Evolutionary conservation across 148 eudicot species (phyloP), one percentile per base, ranked within the genome.

Genomic region (Drosera capensis): DNA sequence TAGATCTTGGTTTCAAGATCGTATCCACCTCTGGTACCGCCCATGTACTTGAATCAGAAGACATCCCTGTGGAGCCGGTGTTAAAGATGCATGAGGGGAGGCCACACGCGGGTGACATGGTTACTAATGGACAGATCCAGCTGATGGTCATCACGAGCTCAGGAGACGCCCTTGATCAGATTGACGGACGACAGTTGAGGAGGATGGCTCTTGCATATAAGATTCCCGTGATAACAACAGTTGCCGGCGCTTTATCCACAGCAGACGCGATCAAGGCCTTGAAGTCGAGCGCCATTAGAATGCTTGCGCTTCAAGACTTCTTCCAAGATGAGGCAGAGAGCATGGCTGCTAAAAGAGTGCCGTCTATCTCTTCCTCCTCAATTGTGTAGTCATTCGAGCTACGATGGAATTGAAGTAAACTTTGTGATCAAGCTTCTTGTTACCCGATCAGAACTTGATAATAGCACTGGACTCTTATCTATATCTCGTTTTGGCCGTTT

Each of bases 71-170:
- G 18, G 86, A 92, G 60, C 59, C 79, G 55, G 99, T 92, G 7
- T 51, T 92, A 49, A 92, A 92, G 73, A 57, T 92, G 90, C 99
- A 92, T 46, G 99, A 92, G 62, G 99, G 99, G 25, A 64, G 95
- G 40, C 99, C 99, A 16, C 88, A 92, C 48, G 94, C 99, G 4
- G 95, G 74, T 39, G 99, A 92, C 56, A 71, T 85, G 88, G 60
- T 92, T 51, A 74, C 99, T 14, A 85, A 90, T 46, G 80, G 85
- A 55, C 68, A 78, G 55, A 81, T 92, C 58, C 81, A 81, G 42
- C 46, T 92, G 76, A 92, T 92, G 94, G 94, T 92, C 64, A 79
- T 92, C 8, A 92, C 95, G 7, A 92, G 95, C 58, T 85, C 99
- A 0, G 78, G 82, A 23, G 99, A 92, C 60, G 68, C 66, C 0